Conservation (phyloP, 306 rosid genomes). For the Dryas alaskensis region DNA sequence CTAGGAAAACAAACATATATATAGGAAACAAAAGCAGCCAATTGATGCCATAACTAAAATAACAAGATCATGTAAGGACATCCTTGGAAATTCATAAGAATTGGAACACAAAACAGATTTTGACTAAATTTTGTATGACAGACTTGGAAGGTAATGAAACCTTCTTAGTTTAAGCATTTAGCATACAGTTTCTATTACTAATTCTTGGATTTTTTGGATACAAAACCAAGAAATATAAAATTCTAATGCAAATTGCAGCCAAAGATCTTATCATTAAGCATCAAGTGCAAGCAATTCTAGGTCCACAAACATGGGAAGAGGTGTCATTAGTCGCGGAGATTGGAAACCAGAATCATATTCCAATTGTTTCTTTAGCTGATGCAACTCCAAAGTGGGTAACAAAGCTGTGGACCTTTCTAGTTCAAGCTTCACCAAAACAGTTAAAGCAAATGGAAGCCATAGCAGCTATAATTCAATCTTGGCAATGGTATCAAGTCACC, state of each 20-base stretch:
- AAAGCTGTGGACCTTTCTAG: constrained; percentile 12
- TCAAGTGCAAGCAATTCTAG: constrained; percentile 12
- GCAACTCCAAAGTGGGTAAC: constrained; percentile 7
- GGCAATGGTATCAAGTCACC: constrained; percentile 27
- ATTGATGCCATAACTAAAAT: too few species aligned
- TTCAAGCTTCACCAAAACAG: constrained; percentile 13
- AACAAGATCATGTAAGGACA: too few species aligned
- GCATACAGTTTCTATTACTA: too few species aligned
- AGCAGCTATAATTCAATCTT: constrained; percentile 20
- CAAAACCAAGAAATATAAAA: background rate
- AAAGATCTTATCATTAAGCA: constrained; percentile 8
- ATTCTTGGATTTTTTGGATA: too few species aligned
- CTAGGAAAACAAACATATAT: too few species aligned
- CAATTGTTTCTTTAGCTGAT: constrained; percentile 16
- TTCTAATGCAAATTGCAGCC: constrained; percentile 7
- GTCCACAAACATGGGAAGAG: constrained; percentile 13
- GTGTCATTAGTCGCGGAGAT: background rate
- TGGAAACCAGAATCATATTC: constrained; percentile 8
- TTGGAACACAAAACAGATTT: too few species aligned
- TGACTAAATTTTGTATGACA: too few species aligned
- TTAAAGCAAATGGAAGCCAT: constrained; percentile 18
- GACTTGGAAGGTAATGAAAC: too few species aligned
- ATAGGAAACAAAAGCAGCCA: too few species aligned
- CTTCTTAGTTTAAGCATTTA: too few species aligned
- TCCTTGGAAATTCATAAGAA: too few species aligned